phyloP scores from a whole-genome alignment of 2,329 filamentous ascomycete species.

The Pseudopithomyces maydicus region DNA sequence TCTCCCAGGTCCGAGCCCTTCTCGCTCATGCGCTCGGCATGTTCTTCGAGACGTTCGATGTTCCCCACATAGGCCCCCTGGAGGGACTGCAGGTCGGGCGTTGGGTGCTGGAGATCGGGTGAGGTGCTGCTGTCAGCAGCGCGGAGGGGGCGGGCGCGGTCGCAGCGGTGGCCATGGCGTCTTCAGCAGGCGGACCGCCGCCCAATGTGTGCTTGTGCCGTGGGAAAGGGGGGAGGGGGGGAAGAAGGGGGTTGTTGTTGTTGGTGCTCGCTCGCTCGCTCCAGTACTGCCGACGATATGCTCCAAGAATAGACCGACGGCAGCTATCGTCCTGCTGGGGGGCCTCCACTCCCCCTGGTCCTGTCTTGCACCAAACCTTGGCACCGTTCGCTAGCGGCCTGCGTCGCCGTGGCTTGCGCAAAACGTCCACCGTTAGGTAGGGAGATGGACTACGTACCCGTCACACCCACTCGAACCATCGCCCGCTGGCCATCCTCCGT shows the following conservation, averaged over 20 bases:
- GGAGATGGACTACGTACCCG: too few species aligned
- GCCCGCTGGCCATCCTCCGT: too few species aligned
- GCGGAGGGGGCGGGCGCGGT: slow-evolving; percentile 21
- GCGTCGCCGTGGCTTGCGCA: neutral
- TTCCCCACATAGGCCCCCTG: slow-evolving; percentile 68
- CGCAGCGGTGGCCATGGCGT: slow-evolving; percentile 30
- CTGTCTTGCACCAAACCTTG: neutral
- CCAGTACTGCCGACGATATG: neutral
- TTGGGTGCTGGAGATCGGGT: slow-evolving; percentile 56
- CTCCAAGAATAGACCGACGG: slow-evolving; percentile 26
- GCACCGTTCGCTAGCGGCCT: neutral
- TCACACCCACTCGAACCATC: too few species aligned
- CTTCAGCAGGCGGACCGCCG: slow-evolving; percentile 6
- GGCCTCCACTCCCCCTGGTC: neutral
- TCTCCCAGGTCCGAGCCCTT: slow-evolving; percentile 75
- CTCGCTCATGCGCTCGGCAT: slow-evolving; percentile 74
- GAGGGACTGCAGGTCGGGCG: slow-evolving; percentile 65
- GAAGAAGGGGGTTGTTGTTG: slow-evolving; percentile 3
- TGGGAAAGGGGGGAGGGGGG: neutral
- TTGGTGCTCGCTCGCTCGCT: too few species aligned
- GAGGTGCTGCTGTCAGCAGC: slow-evolving; percentile 24
- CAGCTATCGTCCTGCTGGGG: slow-evolving; percentile 17
- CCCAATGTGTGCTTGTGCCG: neutral
- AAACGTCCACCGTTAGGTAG: neutral
- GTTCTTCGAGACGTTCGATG: slow-evolving; percentile 75